Percentiles rank a stretch among this genome's conserved stretches.
Evolutionary conservation across 1,284 basidiomycete genomes (phyloP).

Genomic region (Phlebopus sp.): DNA sequence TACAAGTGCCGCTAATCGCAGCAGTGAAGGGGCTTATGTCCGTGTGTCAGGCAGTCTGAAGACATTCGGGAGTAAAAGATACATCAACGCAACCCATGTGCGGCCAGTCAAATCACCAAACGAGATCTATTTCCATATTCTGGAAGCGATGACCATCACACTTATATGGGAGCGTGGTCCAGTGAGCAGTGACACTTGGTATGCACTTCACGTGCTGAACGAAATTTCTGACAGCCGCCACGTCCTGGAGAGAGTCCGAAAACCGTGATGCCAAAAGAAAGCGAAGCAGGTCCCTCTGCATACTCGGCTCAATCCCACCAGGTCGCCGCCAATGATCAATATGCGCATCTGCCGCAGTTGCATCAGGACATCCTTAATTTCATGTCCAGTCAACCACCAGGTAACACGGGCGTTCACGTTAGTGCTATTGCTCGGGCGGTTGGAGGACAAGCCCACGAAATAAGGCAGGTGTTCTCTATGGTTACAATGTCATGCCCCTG

Average conservation of each 20-base stretch:
- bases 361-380: conserved; percentile 66
- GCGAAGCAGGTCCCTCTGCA: conserved; percentile 18
- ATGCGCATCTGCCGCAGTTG: conserved; percentile 55
- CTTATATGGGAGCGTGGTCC: conserved; percentile 48
- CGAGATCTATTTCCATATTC: conserved; percentile 81
- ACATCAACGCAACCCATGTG: conserved; percentile 77
- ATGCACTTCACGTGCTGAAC: conserved; percentile 1
- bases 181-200: conserved; percentile 27
- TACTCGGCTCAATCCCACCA: conserved; percentile 30
- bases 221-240: conserved; percentile 20
- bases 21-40: conserved; percentile 76
- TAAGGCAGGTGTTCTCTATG: conserved; percentile 43
- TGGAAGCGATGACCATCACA: conserved; percentile 50
- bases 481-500: not conserved
- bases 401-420: conserved; percentile 63
- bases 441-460: conserved; percentile 41
- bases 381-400: conserved; percentile 44
- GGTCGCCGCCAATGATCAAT: conserved; percentile 40
- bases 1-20: not conserved
- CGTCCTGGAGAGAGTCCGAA: conserved; percentile 24
- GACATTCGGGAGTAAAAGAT: conserved; percentile 79
- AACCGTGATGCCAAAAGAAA: conserved; percentile 15
- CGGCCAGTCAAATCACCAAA: conserved; percentile 68
- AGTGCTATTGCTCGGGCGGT: conserved; percentile 53
- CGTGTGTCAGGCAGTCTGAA: conserved; percentile 92